Conservation (phyloP, 2,329 filamentous ascomycete species). For the Aureobasidium namibiae region DNA sequence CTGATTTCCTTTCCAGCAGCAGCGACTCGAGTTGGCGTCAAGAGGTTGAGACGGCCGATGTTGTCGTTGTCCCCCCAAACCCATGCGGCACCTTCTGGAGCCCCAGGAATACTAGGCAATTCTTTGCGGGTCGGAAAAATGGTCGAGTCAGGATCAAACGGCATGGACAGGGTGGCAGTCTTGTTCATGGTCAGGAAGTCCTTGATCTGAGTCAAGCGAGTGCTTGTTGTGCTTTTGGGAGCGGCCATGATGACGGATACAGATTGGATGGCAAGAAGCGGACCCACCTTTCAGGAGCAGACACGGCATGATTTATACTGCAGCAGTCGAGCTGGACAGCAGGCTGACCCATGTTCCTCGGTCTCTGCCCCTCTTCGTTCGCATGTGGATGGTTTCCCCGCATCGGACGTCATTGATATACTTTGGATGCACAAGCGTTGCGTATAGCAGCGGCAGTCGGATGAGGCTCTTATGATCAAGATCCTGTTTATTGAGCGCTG, state of each 20-base stretch:
- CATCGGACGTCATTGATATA: constrained; percentile 2
- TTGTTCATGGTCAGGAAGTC: constrained; percentile 39
- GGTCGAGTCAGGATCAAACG: constrained; percentile 46
- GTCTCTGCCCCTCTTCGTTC: constrained; percentile 1
- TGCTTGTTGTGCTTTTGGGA: constrained; percentile 25
- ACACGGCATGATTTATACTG: not conserved
- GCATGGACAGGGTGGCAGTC: constrained; percentile 36
- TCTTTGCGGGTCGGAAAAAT: constrained; percentile 47
- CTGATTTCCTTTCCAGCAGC: constrained; percentile 46
- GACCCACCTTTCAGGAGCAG: not conserved
- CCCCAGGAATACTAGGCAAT: constrained; percentile 43
- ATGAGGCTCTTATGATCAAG: not conserved
- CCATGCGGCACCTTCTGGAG: constrained; percentile 50
- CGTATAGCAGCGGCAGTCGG: not conserved
- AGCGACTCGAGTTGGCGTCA: constrained; percentile 35
- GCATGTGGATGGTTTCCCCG: not conserved
- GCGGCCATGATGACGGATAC: constrained; percentile 24
- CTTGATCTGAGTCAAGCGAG: constrained; percentile 36
- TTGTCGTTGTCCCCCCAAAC: constrained; percentile 51
- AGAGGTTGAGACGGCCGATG: constrained; percentile 24
- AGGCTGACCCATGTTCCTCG: not conserved
- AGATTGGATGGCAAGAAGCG: not conserved
- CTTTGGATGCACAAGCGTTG: not conserved
- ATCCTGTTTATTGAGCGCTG: not conserved
- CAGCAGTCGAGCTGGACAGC: not conserved